These are phyloP conservation scores for Orbilia blumenaviensis DNA, from an alignment of 2,329 filamentous ascomycete species.

Conservation along the genomic window DNA sequence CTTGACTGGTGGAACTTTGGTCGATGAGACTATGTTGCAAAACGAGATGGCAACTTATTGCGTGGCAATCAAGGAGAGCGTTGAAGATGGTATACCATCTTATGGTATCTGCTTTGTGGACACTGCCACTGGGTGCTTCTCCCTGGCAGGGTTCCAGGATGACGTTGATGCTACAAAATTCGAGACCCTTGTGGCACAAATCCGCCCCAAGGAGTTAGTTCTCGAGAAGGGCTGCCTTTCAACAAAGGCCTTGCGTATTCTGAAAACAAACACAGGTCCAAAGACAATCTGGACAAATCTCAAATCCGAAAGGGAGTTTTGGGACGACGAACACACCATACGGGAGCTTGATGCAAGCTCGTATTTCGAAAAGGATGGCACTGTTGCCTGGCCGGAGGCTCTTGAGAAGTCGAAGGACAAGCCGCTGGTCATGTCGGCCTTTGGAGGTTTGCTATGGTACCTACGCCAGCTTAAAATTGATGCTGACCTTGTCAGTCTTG, in stretches of 20 bases:
- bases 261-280: constrained; percentile 93
- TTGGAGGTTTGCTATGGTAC: constrained; percentile 89
- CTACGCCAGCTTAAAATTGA: constrained; percentile 88
- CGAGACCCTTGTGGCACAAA: constrained; percentile 95
- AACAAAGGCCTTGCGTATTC: constrained; percentile 85
- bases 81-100: constrained; percentile 76
- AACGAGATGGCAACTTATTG: constrained; percentile 98
- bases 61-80: constrained; percentile 79
- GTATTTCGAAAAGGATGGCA: constrained; percentile 76
- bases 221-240: constrained; percentile 88
- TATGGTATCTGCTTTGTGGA: constrained; percentile 96
- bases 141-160: constrained; percentile 88
- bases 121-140: constrained; percentile 94
- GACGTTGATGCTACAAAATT: constrained; percentile 95
- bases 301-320: constrained; percentile 87
- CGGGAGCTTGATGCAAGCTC: constrained; percentile 80
- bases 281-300: constrained; percentile 96
- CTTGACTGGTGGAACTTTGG: constrained; percentile 88
- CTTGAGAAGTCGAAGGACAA: constrained; percentile 78
- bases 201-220: constrained; percentile 83
- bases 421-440: constrained; percentile 85
- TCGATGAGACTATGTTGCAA: constrained; percentile 95
- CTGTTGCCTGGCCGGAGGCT: constrained; percentile 74
- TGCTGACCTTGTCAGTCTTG: constrained; percentile 82
- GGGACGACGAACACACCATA: constrained; percentile 81